Conservation (phyloP, 441 rosid species). For the Gossypium lobatum region DNA sequence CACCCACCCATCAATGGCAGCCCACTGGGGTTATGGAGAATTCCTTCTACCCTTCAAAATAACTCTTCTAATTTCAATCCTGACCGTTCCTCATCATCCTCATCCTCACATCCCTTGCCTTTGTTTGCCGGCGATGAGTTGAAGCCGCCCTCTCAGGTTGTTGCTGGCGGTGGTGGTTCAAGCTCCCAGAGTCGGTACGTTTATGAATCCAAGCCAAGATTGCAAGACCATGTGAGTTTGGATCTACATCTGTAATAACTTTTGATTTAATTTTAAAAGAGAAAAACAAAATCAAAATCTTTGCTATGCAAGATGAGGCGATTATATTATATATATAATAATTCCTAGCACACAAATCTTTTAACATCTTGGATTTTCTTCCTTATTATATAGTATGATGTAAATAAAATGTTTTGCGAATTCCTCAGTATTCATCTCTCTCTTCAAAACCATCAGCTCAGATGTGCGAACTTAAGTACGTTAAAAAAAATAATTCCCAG, state of each 20-base stretch:
- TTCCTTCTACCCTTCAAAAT: slow-evolving; percentile 34
- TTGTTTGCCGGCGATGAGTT: slow-evolving; percentile 41
- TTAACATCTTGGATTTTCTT: background rate
- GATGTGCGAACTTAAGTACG: background rate
- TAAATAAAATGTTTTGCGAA: slow-evolving; percentile 11
- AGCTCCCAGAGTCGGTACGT: slow-evolving; percentile 39
- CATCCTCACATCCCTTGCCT: slow-evolving; percentile 33
- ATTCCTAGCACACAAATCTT: slow-evolving; percentile 2
- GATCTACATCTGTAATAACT: slow-evolving; percentile 3
- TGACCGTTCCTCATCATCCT: slow-evolving; percentile 33
- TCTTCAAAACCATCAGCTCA: background rate
- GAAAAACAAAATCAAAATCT: background rate
- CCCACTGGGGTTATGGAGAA: slow-evolving; percentile 58
- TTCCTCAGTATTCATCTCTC: background rate
- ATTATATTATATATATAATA: background rate
- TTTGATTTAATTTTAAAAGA: slow-evolving; percentile 7
- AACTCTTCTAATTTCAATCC: slow-evolving; percentile 24
- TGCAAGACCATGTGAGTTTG: slow-evolving; percentile 12
- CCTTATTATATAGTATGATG: background rate
- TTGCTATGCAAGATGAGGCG: slow-evolving; percentile 21
- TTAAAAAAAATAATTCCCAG: background rate
- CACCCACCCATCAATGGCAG: slow-evolving; percentile 48
- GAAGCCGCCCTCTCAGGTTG: slow-evolving; percentile 26
- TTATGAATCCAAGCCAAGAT: slow-evolving; percentile 37
- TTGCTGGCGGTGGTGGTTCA: slow-evolving; percentile 22